phyloP scores from a whole-genome alignment of 2,329 filamentous ascomycete species.

The Blumeriella jaapii region DNA sequence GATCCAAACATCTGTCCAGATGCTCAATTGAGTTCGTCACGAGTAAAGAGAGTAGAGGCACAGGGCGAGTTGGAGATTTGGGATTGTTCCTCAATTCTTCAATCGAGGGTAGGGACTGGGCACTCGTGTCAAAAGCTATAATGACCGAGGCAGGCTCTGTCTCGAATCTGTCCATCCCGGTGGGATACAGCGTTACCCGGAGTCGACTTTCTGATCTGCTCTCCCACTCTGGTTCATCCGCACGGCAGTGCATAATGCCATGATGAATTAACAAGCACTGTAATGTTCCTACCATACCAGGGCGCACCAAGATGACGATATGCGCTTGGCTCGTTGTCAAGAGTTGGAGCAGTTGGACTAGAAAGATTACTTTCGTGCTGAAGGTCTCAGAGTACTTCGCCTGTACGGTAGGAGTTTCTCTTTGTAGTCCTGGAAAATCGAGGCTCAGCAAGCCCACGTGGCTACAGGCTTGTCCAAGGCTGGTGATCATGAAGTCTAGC shows the following conservation, averaged over 20 bases:
- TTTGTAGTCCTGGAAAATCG: slow-evolving; percentile 28
- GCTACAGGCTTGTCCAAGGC: slow-evolving; percentile 44
- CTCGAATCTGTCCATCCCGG: slow-evolving; percentile 9
- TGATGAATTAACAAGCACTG: slow-evolving; percentile 36
- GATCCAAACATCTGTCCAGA: slow-evolving; percentile 21
- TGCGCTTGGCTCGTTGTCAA: slow-evolving; percentile 34
- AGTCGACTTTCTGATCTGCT: slow-evolving; percentile 8
- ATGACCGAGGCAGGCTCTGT: slow-evolving; percentile 15
- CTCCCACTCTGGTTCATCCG: slow-evolving; percentile 18
- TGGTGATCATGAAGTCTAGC: slow-evolving; percentile 40
- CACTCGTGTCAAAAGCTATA: slow-evolving; percentile 19
- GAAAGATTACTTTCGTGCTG: slow-evolving; percentile 49
- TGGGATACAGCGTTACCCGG: slow-evolving; percentile 21
- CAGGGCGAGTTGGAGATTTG: slow-evolving; percentile 7
- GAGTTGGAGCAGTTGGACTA: slow-evolving; percentile 41
- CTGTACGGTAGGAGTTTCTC: slow-evolving; percentile 31
- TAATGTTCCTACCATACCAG: slow-evolving; percentile 40
- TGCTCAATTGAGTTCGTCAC: slow-evolving; percentile 25
- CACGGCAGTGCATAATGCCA: slow-evolving; percentile 26
- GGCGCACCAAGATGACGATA: slow-evolving; percentile 42
- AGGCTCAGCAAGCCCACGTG: slow-evolving; percentile 41
- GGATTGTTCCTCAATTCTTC: slow-evolving; percentile 9
- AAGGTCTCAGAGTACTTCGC: slow-evolving; percentile 41
- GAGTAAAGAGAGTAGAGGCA: slow-evolving; percentile 20
- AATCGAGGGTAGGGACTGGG: slow-evolving; percentile 6